Base-by-base conservation (phyloP, 768 basidiomycete genomes). In the Lactifluus piperatus region DNA sequence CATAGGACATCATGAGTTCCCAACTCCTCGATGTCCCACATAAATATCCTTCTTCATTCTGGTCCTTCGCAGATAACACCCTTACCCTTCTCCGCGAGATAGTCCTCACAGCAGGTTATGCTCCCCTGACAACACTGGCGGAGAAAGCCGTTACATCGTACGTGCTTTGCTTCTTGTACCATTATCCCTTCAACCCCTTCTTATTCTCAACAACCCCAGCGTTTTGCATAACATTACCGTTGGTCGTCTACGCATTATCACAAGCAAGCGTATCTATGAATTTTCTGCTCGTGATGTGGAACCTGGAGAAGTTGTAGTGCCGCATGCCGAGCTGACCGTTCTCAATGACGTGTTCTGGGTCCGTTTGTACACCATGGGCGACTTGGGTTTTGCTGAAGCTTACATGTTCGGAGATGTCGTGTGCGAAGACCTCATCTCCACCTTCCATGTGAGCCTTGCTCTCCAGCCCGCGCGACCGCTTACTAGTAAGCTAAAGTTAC, bases 391-490 rank as follows among this genome's bases (percentile, higher is more conserved):
- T 27, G 51, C 66, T 4, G 67, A 68, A 41, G 64, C 60, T 5
- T 68, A 66, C 57, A 67, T 68, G 66, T 56, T 52, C 26, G 64
- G 61, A 1, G 67, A 68, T 10, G 58, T 64, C 46, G 58, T 52
- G 8, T 54, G 60, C 30, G 54, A 61, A 16, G 62, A 60, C 22
- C 51, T 67, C 18, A 61, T 54, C 13, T 50, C 56, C 3, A 16
- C 58, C 10, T 49, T 64, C 32, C 54, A 52, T n/a, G 64, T 62
- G 48, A 39, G 57, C 54, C 14, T 11, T n/a, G 13, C 45, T 27
- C 7, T 16, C 5, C 34, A n/a, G n/a, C n/a, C 29, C 10, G 11
- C 22, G 4, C 32, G 30, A 9, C 20, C 22, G 16, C 16, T 22
- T 22, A 18, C 18, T 5, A 7, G 11, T 3, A 1, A 46, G 10